Evolutionary conservation across 2,329 filamentous ascomycete genomes (phyloP).

Genomic region (Fusarium buharicum): DNA sequence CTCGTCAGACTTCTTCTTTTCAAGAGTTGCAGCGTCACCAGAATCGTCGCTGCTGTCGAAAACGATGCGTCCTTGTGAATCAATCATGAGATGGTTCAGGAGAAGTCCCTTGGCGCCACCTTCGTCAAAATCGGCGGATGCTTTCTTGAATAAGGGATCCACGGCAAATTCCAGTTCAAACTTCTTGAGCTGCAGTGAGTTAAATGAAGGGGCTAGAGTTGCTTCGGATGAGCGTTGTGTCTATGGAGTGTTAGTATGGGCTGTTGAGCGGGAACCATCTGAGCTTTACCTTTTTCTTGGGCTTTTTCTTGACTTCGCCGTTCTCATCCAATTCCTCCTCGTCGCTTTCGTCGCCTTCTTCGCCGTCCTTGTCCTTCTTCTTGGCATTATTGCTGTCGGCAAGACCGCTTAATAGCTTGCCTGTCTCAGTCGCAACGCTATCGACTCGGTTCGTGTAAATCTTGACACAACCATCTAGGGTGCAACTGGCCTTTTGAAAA

Average conservation of each 20-base stretch:
- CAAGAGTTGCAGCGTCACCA: constrained; percentile 58
- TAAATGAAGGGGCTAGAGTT: constrained; percentile 90
- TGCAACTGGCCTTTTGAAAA: constrained; percentile 98
- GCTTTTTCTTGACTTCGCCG: constrained; percentile 68
- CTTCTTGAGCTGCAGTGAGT: constrained; percentile 91
- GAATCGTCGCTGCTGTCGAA: constrained; percentile 97
- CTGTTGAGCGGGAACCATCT: neutral
- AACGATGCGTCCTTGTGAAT: constrained; percentile 89
- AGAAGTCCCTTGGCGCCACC: constrained; percentile 95
- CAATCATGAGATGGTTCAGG: constrained; percentile 96
- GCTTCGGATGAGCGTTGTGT: constrained; percentile 85
- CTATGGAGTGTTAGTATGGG: constrained; percentile 48
- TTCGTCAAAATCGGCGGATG: constrained; percentile 97
- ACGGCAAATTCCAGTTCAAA: constrained; percentile 97
- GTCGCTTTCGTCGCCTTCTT: constrained; percentile 75
- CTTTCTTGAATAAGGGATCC: constrained; percentile 98
- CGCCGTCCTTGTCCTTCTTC: constrained; percentile 73
- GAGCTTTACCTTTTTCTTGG: constrained; percentile 76
- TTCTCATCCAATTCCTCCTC: constrained; percentile 72
- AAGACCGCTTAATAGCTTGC: constrained; percentile 90
- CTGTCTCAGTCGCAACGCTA: constrained; percentile 96
- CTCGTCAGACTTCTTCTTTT: constrained; percentile 54
- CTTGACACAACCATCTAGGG: constrained; percentile 96
- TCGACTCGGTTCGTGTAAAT: constrained; percentile 99
- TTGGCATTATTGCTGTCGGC: constrained; percentile 86